Base-by-base conservation (phyloP, 1,284 basidiomycete genomes). In the Ceratobasidium sp. region DNA sequence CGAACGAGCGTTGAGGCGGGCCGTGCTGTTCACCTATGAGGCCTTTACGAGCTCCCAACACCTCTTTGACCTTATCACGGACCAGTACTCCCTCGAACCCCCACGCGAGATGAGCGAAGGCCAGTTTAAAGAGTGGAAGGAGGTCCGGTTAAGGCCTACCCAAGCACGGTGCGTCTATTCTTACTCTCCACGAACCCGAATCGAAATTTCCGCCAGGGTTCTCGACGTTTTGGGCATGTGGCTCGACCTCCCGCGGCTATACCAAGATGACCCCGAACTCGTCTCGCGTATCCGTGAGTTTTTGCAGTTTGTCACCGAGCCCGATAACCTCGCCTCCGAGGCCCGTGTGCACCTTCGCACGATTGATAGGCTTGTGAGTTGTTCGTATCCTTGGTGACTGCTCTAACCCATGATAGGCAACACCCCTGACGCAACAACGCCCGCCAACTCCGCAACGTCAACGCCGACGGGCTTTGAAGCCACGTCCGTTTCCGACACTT, bases 1-100 rank as follows among this genome's bases (percentile, higher is more conserved):
- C 70, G 83, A 85, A 65, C 80, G 78, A 0, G 77, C 79, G 7
- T 93, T 86, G 77, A 83, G 86, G 50, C 83, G 85, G 27, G 82
- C 85, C 6, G 93, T 94, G 78, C 79, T 94, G 49, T 87, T 85
- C 80, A 94, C 92, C 10, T 92, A 90, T 79, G 84, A 86, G 35
- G 90, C 91, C 0, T 93, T 94, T 75, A 88, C 86, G 34, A 86
- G 86, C 5, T 83, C 91, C 1, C 83, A 87, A 58, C 80, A 83
- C 47, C 78, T 94, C 10, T 87, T 93, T 73, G 85, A 89, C 34
- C 79, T 87, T 60, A 82, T 94, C 27, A 79, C 88, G 29, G 83
- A 85, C 42, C 84, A 85, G 8, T 94, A 87, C 79, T 79, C 83
- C 55, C 83, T 87, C 76, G 79, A 82, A 17, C 79, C 79, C 50